Conservation (phyloP, 805 yeast genomes). For the Wickerhamiella dianesei region DNA sequence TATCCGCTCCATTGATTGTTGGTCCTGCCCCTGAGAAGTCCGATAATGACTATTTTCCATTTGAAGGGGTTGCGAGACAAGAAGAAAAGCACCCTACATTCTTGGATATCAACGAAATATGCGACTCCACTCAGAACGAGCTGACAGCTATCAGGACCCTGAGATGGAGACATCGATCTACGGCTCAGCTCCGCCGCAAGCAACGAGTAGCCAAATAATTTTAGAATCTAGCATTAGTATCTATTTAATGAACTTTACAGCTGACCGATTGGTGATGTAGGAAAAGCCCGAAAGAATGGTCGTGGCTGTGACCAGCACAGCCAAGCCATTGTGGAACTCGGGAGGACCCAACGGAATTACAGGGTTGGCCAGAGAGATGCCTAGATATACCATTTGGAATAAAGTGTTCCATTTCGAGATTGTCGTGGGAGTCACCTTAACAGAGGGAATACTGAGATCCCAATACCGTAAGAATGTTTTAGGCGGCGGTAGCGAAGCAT, state of each 20-base stretch:
- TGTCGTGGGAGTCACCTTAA: slow-evolving; percentile 74
- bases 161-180: no score
- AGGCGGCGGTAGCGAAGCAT: slow-evolving; percentile 60
- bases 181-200: no score
- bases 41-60: no score
- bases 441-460: slow-evolving; percentile 70
- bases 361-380: slow-evolving; percentile 43
- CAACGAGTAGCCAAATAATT: no score
- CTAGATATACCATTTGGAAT: slow-evolving; percentile 83
- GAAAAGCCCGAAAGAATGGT: slow-evolving; percentile 62
- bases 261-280: slow-evolving; percentile 14
- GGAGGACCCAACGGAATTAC: slow-evolving; percentile 29
- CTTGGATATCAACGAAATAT: no score
- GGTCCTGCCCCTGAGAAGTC: no score
- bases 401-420: slow-evolving; percentile 84
- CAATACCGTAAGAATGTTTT: slow-evolving; percentile 57
- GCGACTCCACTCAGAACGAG: no score
- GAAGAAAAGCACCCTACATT: no score
- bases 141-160: no score
- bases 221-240: background rate
- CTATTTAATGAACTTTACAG: slow-evolving; percentile 17
- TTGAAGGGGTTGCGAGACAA: no score
- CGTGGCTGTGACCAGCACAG: slow-evolving; percentile 40
- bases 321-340: slow-evolving; percentile 20
- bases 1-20: no score